Conservation (phyloP, 129 eudicot genomes). For the Erigeron canadensis region DNA sequence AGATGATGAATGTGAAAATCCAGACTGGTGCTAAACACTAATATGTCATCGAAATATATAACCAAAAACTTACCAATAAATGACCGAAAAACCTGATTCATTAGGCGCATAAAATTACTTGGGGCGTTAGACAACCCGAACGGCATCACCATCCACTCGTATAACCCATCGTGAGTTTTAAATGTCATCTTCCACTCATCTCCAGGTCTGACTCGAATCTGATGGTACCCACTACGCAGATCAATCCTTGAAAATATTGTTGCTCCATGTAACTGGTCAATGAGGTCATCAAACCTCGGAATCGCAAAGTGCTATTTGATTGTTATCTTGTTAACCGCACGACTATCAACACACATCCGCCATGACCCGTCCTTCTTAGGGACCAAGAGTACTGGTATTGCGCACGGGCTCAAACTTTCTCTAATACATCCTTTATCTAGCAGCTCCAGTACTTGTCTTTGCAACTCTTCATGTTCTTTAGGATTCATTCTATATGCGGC, state of each 20-base stretch:
- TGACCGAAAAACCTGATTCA: neutral
- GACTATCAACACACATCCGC: slow-evolving; percentile 22
- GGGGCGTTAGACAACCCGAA: too few species aligned
- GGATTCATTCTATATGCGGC: neutral
- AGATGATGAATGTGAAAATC: neutral
- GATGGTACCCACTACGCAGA: slow-evolving; percentile 2
- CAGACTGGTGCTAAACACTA: neutral
- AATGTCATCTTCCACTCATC: neutral
- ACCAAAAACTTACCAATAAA: neutral
- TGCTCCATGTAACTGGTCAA: neutral
- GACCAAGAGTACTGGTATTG: neutral
- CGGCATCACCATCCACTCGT: neutral
- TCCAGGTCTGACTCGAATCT: neutral
- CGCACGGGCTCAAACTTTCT: neutral
- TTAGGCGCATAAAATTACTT: too few species aligned
- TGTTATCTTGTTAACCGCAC: slow-evolving; percentile 6
- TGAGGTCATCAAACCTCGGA: neutral
- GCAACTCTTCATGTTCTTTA: neutral
- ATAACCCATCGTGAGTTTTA: neutral
- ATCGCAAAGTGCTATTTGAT: neutral
- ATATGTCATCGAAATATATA: slow-evolving; percentile 24
- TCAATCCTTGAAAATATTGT: neutral
- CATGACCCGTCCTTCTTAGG: slow-evolving; percentile 27
- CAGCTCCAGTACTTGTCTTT: neutral
- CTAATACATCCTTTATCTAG: neutral